phyloP scores from a whole-genome alignment of 148 eudicot species.

The Vaccinium darrowii region DNA sequence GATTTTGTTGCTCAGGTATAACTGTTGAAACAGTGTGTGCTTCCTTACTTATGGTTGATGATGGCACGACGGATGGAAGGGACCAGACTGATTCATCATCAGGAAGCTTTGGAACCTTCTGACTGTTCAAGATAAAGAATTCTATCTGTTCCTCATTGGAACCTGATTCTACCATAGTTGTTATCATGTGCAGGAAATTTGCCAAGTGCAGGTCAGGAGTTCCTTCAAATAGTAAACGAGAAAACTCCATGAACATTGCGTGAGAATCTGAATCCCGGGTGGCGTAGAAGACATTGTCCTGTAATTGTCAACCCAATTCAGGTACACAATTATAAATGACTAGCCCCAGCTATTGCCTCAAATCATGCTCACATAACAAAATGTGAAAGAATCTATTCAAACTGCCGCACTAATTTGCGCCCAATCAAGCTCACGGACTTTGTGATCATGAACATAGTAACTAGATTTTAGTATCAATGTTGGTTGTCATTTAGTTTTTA shows the following conservation, averaged over 20 bases:
- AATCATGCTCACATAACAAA: constrained; percentile 6
- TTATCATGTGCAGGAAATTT: constrained; percentile 87
- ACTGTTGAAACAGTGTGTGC: constrained; percentile 22
- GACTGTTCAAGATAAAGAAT: constrained; percentile 69
- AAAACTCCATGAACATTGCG: constrained; percentile 74
- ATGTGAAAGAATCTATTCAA: neutral
- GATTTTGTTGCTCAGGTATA: constrained; percentile 28
- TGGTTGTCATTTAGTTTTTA: neutral
- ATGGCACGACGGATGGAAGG: constrained; percentile 31
- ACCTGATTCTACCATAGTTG: constrained; percentile 83
- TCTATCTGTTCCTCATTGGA: constrained; percentile 77
- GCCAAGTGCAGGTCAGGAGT: constrained; percentile 69
- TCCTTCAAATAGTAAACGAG: constrained; percentile 62
- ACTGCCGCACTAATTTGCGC: neutral
- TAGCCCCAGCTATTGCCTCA: neutral
- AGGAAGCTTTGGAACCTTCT: constrained; percentile 79
- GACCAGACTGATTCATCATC: constrained; percentile 68
- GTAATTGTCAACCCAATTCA: constrained; percentile 17
- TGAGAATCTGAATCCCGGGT: constrained; percentile 66
- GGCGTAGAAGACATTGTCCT: constrained; percentile 68
- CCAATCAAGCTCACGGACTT: neutral
- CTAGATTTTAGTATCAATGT: neutral
- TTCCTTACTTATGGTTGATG: constrained; percentile 29
- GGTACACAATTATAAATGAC: neutral
- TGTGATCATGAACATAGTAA: neutral